A percentile compares a stretch with the other conserved stretches of the same genome.
phyloP scores from a whole-genome alignment of 164 flowering plant species.

The Protea cynaroides region DNA sequence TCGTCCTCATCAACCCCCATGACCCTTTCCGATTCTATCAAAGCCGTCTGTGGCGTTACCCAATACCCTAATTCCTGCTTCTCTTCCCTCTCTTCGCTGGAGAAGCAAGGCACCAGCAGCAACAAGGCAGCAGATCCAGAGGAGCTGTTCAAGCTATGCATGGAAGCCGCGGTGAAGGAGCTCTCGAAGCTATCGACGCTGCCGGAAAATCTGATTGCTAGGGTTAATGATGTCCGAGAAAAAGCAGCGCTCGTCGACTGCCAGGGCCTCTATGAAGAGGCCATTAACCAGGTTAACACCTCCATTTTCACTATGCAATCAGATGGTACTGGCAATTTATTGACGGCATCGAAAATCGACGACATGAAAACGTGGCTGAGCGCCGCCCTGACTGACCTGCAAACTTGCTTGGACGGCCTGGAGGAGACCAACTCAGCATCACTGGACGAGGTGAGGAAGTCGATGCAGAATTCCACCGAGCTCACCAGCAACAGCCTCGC shows the following conservation, averaged over 20 bases:
- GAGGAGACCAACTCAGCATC: slow-evolving; percentile 29
- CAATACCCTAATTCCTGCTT: slow-evolving; percentile 41
- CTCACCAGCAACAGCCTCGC: slow-evolving; percentile 13
- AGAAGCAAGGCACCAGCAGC: neutral
- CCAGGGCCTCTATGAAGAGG: slow-evolving; percentile 35
- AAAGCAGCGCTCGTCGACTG: slow-evolving; percentile 43
- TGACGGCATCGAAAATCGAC: slow-evolving; percentile 28
- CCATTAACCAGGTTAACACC: slow-evolving; percentile 41
- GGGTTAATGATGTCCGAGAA: slow-evolving; percentile 13
- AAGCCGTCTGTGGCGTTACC: slow-evolving; percentile 41
- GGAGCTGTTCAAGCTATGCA: slow-evolving; percentile 36
- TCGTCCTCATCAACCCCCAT: slow-evolving; percentile 11
- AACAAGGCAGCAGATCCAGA: slow-evolving; percentile 27
- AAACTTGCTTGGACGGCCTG: slow-evolving; percentile 68
- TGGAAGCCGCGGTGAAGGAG: slow-evolving; percentile 37
- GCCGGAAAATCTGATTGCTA: slow-evolving; percentile 18
- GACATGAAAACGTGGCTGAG: slow-evolving; percentile 74
- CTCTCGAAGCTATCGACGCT: slow-evolving; percentile 23
- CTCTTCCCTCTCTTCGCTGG: slow-evolving; percentile 27
- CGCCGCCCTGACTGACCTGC: slow-evolving; percentile 49
- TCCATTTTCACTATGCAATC: slow-evolving; percentile 33
- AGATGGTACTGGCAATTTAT: slow-evolving; percentile 16
- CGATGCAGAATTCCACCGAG: slow-evolving; percentile 49
- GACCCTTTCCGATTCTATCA: slow-evolving; percentile 19
- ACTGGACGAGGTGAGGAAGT: slow-evolving; percentile 10